phyloP scores from a whole-genome alignment of 305 asterid species.

The Salvia sclarea region DNA sequence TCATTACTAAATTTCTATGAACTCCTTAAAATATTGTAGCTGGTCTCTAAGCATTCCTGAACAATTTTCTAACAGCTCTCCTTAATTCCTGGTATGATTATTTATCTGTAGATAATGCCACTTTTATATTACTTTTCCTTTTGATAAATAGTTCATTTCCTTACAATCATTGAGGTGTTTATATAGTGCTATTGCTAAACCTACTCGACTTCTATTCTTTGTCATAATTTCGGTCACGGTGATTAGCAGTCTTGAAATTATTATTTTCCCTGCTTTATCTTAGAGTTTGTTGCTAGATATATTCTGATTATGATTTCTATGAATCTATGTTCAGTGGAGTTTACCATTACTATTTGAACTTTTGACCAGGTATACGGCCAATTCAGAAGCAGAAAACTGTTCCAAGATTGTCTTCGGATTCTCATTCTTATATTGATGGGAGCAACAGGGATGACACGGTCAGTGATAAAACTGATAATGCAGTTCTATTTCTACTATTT shows the following conservation, averaged over 20 bases:
- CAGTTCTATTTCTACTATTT: slow-evolving; percentile 18
- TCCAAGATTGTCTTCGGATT: slow-evolving; percentile 51
- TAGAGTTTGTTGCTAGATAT: slow-evolving; percentile 15
- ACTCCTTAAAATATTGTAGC: slow-evolving; percentile 21
- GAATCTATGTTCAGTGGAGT: slow-evolving; percentile 4
- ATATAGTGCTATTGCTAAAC: not conserved
- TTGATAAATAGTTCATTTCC: not conserved
- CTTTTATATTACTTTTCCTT: not conserved
- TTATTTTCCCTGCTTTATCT: slow-evolving; percentile 1
- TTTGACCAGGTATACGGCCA: slow-evolving; percentile 56
- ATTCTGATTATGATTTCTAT: not conserved
- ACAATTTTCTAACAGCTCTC: slow-evolving; percentile 9
- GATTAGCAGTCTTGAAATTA: not conserved
- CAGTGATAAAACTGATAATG: slow-evolving; percentile 13
- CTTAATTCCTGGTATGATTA: not conserved
- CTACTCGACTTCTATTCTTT: not conserved
- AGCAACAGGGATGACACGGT: slow-evolving; percentile 54
- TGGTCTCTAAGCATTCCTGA: slow-evolving; percentile 12
- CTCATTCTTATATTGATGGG: slow-evolving; percentile 51
- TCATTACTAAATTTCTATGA: slow-evolving; percentile 18
- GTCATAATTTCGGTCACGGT: not conserved
- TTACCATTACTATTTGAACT: slow-evolving; percentile 28
- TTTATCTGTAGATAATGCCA: not conserved
- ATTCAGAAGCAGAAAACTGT: slow-evolving; percentile 45
- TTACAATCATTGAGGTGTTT: slow-evolving; percentile 5